Conservation (phyloP, 805 yeast species). For the Saccharomycopsis sp. region DNA sequence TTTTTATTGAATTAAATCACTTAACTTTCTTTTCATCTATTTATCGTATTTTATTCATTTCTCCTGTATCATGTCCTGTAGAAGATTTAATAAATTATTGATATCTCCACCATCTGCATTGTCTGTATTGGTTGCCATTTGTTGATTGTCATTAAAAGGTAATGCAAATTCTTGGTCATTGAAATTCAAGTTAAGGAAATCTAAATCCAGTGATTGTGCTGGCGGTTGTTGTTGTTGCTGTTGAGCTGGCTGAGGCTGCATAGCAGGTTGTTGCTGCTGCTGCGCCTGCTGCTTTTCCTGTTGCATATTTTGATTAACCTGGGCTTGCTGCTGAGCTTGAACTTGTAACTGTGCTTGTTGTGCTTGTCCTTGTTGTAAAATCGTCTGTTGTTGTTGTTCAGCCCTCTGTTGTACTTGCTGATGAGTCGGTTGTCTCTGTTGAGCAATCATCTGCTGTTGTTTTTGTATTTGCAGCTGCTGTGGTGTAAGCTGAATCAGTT, state of each 20-base stretch:
- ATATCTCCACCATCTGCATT: constrained; percentile 14
- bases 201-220: not conserved
- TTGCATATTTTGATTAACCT: too few relatives aligned
- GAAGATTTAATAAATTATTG: constrained; percentile 15
- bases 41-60: constrained; percentile 4
- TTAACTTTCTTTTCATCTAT: too few relatives aligned
- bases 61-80: constrained; percentile 20
- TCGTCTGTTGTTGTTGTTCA: not conserved
- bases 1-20: too few relatives aligned
- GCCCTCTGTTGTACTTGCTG: not conserved
- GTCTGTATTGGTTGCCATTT: not conserved
- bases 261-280: not conserved
- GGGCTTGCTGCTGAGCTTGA: too few relatives aligned
- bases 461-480: constrained; percentile 22
- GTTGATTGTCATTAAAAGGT: not conserved
- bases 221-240: not conserved
- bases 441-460: constrained; percentile 3
- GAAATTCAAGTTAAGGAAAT: constrained; percentile 6
- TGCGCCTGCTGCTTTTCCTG: too few relatives aligned
- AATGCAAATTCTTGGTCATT: not conserved
- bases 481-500: constrained; percentile 20
- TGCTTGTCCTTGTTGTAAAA: too few relatives aligned
- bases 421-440: not conserved
- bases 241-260: not conserved
- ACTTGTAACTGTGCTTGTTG: too few relatives aligned